A percentile compares a stretch with the other conserved stretches of the same genome.
Conservation (phyloP, 148 eudicot genomes). For the Chenopodium berlandieri region DNA sequence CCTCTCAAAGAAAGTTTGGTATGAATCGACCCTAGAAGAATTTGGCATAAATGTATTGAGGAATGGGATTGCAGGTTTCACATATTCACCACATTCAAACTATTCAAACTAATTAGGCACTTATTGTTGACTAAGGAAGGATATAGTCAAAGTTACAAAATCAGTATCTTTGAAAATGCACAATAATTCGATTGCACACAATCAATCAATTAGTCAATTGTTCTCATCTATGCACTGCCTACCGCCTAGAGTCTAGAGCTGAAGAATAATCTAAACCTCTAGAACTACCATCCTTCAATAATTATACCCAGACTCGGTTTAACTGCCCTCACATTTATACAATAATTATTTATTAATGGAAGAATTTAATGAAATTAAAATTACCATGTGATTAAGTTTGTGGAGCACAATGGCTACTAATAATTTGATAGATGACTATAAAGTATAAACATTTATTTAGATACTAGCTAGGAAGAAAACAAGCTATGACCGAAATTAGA, state of each 20-base stretch:
- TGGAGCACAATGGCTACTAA: neutral
- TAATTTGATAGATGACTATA: neutral
- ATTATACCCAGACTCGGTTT: neutral
- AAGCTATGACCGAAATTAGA: neutral
- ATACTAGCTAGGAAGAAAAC: neutral
- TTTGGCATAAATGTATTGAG: too few species aligned
- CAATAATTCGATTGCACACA: neutral
- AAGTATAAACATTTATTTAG: too few species aligned
- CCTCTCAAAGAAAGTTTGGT: too few species aligned
- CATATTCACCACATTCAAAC: neutral
- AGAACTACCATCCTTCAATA: neutral
- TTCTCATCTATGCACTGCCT: conserved; percentile 15
- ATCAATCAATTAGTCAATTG: neutral
- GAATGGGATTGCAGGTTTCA: neutral
- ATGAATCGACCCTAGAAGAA: too few species aligned
- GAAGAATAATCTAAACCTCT: neutral
- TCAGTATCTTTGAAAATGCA: neutral
- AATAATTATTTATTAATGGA: neutral
- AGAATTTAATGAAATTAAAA: neutral
- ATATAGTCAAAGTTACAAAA: conserved; percentile 16
- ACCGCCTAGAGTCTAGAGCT: conserved; percentile 1
- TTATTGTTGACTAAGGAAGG: neutral
- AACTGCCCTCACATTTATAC: neutral
- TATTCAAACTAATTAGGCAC: neutral
- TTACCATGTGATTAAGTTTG: neutral